Evolutionary conservation across 2,329 filamentous ascomycete species (phyloP).

Genomic region (Monilinia laxa): DNA sequence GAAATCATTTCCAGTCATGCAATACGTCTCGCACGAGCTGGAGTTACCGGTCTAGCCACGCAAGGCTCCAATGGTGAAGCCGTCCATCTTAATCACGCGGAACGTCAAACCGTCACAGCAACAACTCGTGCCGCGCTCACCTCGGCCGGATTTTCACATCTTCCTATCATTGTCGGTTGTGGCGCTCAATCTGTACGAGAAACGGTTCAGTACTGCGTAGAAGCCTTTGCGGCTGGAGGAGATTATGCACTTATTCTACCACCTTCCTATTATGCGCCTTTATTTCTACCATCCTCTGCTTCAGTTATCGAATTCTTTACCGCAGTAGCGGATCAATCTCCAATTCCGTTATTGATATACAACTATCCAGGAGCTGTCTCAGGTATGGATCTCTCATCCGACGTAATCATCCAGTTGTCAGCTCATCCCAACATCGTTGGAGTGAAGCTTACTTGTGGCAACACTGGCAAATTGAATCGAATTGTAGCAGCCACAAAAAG

Average conservation of each 20-base stretch:
- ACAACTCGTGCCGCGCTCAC: conserved; percentile 61
- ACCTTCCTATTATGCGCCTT: conserved; percentile 63
- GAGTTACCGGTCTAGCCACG: conserved; percentile 60
- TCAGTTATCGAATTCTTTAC: conserved; percentile 58
- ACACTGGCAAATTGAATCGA: conserved; percentile 61
- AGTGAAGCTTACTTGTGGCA: conserved; percentile 90
- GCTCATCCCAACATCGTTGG: conserved; percentile 82
- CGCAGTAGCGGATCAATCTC: conserved; percentile 63
- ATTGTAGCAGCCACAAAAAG: conserved; percentile 56
- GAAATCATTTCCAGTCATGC: conserved; percentile 50
- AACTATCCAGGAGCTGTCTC: conserved; percentile 88
- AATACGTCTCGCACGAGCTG: conserved; percentile 58
- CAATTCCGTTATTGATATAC: conserved; percentile 78
- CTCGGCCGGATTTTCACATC: conserved; percentile 53
- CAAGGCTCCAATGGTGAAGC: conserved; percentile 69
- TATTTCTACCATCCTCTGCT: conserved; percentile 53
- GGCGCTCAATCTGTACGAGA: conserved; percentile 66
- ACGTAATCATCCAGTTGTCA: conserved; percentile 77
- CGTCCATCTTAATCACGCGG: conserved; percentile 61
- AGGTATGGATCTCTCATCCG: conserved; percentile 86
- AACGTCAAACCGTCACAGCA: conserved; percentile 58
- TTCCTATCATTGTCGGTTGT: conserved; percentile 66
- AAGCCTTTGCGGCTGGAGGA: conserved; percentile 61
- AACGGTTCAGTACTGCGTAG: conserved; percentile 61
- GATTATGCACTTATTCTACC: conserved; percentile 67